These are phyloP conservation scores for Acorus calamus DNA, from an alignment of 106 monocot genomes.

Conservation along the genomic window DNA sequence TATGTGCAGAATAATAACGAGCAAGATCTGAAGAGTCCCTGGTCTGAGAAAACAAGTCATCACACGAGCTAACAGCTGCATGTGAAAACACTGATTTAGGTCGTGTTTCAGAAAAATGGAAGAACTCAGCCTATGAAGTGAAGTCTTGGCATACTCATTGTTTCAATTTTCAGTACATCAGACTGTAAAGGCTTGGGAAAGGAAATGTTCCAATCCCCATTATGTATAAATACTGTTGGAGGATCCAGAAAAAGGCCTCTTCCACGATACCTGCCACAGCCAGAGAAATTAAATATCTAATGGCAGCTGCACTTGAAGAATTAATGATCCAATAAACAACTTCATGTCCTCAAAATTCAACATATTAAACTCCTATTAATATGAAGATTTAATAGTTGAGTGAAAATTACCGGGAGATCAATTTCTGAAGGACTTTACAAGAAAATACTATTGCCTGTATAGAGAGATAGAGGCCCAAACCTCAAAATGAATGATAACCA, in stretches of 20 bases:
- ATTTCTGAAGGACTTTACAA: no score
- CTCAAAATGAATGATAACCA: no score
- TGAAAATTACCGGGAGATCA: no score
- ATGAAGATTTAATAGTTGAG: no score
- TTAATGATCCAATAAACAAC: no score
- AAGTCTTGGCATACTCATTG: conserved; percentile 14
- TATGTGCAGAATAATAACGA: conserved; percentile 43
- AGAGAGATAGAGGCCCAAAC: no score
- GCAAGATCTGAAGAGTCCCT: conserved; percentile 66
- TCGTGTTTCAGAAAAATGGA: neutral
- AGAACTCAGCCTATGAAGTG: conserved; percentile 8
- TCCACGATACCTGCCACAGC: conserved; percentile 11
- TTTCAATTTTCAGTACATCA: conserved; percentile 20
- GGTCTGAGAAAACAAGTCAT: conserved; percentile 49
- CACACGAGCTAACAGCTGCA: conserved; percentile 55
- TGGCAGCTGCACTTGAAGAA: no score
- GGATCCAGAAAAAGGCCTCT: conserved; percentile 87
- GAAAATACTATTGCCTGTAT: no score
- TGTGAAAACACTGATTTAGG: neutral
- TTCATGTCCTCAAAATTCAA: no score
- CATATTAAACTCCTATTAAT: no score
- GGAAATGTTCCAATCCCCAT: conserved; percentile 53
- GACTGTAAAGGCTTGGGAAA: conserved; percentile 40
- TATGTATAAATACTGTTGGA: conserved; percentile 47
- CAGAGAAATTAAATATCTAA: no score